These are phyloP conservation scores for Leishmania mexicana DNA, from an alignment of 208 protist species.

Conservation along the genomic window DNA sequence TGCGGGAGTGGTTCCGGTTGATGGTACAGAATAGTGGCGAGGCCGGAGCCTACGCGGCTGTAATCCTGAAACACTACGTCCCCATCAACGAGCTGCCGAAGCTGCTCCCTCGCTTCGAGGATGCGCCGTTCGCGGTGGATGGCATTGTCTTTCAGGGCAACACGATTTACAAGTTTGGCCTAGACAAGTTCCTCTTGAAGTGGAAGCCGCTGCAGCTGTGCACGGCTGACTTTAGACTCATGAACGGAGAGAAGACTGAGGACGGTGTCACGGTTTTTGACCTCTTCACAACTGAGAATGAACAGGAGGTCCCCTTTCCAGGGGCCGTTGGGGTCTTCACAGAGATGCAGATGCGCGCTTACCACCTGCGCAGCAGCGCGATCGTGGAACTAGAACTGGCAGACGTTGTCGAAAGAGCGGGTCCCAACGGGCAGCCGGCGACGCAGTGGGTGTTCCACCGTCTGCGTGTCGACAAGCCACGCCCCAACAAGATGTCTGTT, in stretches of 20 bases:
- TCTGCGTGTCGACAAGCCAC: slow-evolving; percentile 69
- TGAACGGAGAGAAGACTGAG: slow-evolving; percentile 33
- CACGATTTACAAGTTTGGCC: slow-evolving; percentile 66
- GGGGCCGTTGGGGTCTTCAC: slow-evolving; percentile 56
- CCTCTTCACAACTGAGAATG: slow-evolving; percentile 56
- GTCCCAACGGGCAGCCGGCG: slow-evolving; percentile 4
- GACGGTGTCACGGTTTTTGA: slow-evolving; percentile 52
- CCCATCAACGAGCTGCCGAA: slow-evolving; percentile 64
- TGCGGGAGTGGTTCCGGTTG: slow-evolving; percentile 59
- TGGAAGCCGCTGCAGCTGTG: slow-evolving; percentile 89
- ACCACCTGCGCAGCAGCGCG: slow-evolving; percentile 58
- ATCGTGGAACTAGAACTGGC: slow-evolving; percentile 59
- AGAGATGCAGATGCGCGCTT: slow-evolving; percentile 41
- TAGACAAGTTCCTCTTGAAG: slow-evolving; percentile 77
- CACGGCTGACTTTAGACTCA: slow-evolving; percentile 85
- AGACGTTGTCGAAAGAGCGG: slow-evolving; percentile 11
- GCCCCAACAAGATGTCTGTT: slow-evolving; percentile 73
- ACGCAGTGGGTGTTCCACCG: slow-evolving; percentile 70
- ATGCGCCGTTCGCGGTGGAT: slow-evolving; percentile 62
- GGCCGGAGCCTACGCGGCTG: slow-evolving; percentile 7
- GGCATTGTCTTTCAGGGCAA: slow-evolving; percentile 88
- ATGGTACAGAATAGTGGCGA: slow-evolving; percentile 32
- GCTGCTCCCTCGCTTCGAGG: slow-evolving; percentile 58
- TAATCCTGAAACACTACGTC: slow-evolving; percentile 80
- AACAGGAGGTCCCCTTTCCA: slow-evolving; percentile 50